Evolutionary conservation across 441 rosid genomes (phyloP), one percentile per base, ranked within the genome.

Genomic region (Gossypium aridum): DNA sequence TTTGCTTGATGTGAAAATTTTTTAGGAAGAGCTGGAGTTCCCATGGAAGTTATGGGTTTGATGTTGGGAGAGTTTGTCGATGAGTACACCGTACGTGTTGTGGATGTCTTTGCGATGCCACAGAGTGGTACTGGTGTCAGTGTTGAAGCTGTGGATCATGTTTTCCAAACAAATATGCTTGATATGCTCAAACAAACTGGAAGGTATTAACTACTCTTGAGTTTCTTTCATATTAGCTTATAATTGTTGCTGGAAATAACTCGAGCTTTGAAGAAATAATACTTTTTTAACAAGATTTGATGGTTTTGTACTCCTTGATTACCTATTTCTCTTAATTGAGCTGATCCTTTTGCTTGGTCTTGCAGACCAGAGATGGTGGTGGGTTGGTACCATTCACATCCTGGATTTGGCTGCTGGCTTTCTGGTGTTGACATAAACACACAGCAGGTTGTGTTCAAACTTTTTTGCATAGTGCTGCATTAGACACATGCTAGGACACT

Each of bases 151-250:
- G 99, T 96, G 63, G 99, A 96, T 81, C 99, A 96, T 78, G 97
- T 93, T 19, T 96, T 93, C 76, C 99, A 93, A 86, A 96, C 97
- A 67, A 92, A 93, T 70, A 96, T 96, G 99, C 96, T 95, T 39
- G 99, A 95, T 81, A 95, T 95, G 99, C 99, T 96, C 71, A 96
- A 96, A 80, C 99, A 96, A 79, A 96, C 98, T 22, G 99, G 99
- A 78, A 92, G 99, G 98, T 92, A 74, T 65, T 74, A 1, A 70
- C 56, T 63, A 26, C 9, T 68, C 64, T 9, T 51, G 16, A 68
- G 16, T 39, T 54, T 64, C 4, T 12, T 34, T 64, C 37, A 28
- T 22, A 5, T 74, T 5, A 13, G 7, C 10, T 67, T 47, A 5
- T 7, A 4, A 22, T 67, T 14, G 28, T 67, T 47, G 22, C 25